Base-by-base conservation (phyloP, 2,329 filamentous ascomycete genomes). In the Calonectria pseudoreteaudii region DNA sequence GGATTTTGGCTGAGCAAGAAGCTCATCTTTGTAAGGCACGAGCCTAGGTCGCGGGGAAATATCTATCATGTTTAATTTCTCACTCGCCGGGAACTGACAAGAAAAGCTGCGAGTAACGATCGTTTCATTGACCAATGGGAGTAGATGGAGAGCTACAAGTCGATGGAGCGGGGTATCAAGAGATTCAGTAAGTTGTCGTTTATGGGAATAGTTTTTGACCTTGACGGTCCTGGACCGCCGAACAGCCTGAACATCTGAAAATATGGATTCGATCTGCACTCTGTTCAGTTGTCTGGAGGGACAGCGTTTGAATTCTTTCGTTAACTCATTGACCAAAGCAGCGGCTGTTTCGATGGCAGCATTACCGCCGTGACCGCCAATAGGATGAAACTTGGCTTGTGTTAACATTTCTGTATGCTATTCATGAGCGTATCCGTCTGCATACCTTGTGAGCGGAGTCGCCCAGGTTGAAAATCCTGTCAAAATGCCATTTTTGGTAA, bases 391-490 rank as follows among this genome's bases (percentile, higher is more conserved):
- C 73, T 75, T 18, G 13, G 9, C 7, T 11, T 28, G 7, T 16
- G 44, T 68, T 18, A 53, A 11, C 23, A 38, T 4, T 20, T 20
- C 2, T 10, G 30, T 10, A 50, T 6, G 9, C 26, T 16, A 23
- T 11, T 11, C 20, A 23, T 28, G 1, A 2, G 8, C 41, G 14
- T 20, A 16, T 6, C 14, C 14, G 14, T 10, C 4, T 18, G 9
- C 31, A 1, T 68, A 77, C 84, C 81, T 87, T 87, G 73, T 87
- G 86, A 9, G 82, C 84, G 0, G 86, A 80, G 74, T 87, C 86
- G 0, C 86, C 86, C 8, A 87, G 81, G 1, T 82, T 78, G 2
- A 87, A 80, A 4, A 86, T 82, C 13, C 86, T 78, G 14, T 82
- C 80, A 52, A 82, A 86, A 65, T 84, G 81, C 83, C 86, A 87